Percentiles rank a stretch among this genome's conserved stretches.
phyloP scores from a whole-genome alignment of 208 protist genomes.

The Phytomonas francai region DNA sequence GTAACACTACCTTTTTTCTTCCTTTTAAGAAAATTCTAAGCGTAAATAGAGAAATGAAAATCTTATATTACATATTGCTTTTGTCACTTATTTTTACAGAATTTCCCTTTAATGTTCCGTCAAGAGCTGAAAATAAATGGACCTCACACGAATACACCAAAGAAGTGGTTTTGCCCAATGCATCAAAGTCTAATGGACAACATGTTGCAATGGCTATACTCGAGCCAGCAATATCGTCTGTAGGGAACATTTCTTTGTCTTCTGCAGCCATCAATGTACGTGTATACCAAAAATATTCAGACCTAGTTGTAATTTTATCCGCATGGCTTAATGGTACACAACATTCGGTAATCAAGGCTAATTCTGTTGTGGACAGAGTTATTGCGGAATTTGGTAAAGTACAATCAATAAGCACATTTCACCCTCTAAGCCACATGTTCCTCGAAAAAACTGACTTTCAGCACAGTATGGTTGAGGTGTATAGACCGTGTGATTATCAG shows the following conservation, averaged over 20 bases:
- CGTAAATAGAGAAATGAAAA: neutral
- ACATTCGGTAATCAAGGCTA: neutral
- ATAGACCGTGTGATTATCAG: neutral
- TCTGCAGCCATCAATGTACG: neutral
- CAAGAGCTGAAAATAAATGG: neutral
- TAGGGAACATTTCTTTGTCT: neutral
- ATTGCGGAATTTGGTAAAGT: neutral
- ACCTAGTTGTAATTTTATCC: neutral
- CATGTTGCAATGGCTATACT: neutral
- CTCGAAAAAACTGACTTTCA: neutral
- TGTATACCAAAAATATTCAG: neutral
- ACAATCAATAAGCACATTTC: neutral
- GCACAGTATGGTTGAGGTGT: neutral
- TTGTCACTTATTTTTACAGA: neutral
- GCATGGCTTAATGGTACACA: slow-evolving; percentile 1
- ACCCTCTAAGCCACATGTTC: neutral
- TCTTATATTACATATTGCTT: slow-evolving; percentile 3
- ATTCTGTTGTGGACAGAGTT: neutral
- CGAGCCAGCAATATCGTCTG: slow-evolving; percentile 1
- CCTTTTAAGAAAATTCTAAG: neutral
- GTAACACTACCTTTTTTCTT: neutral
- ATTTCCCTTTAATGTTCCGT: neutral
- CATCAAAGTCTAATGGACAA: neutral
- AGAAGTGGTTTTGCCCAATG: neutral
- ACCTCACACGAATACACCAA: neutral